Base-by-base conservation (phyloP, 2,329 filamentous ascomycete genomes). In the Hypoxylon rubiginosum region DNA sequence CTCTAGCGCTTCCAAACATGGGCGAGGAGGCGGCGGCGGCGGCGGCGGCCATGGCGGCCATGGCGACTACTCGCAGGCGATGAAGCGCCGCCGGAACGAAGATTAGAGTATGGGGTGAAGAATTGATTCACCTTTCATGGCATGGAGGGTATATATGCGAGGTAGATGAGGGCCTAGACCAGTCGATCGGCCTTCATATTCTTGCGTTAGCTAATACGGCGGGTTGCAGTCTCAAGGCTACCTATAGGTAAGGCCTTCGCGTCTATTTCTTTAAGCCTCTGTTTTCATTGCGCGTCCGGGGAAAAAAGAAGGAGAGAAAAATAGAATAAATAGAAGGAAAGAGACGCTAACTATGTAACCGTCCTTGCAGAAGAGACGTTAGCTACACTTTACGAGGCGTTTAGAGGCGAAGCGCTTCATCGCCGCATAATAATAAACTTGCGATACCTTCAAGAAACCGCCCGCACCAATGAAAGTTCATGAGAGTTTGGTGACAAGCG, bases 1-100 rank as follows among this genome's bases (percentile, higher is more conserved):
- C 10, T 80, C 84, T 0, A 81, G 84, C 28, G 32, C 9, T 5
- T 49, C 54, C 34, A 59, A 51, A 49, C 41, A 49, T 32, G 49
- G 24, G 28, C 53, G 41, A 17, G 54, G 55, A 43, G 55, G 41
- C 2, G 45, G 45, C 13, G 32, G 50, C 41, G 46, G 15, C 2
- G 4, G 11, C 19, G 24, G 13, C 3, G 46, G 24, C 24, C 2
- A 9, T 2, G 54, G 48, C 13, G 62, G 57, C 6, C 24, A 32
- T 46, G 46, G 36, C n/a, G 19, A 43, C 21, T 51, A 28, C 21
- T 19, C 13, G 15, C 62, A 61, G 15, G 48, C 21, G n/a, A 30
- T 26, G 10, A 60, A 65, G 58, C 48, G 53, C 30, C 52, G 52
- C n/a, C 62, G 49, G 13, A 39, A 26, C 10, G 19, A 34, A 6